Evolutionary conservation across 768 basidiomycete species (phyloP), one percentile per base, ranked within the genome.

Genomic region (Chiua virens): DNA sequence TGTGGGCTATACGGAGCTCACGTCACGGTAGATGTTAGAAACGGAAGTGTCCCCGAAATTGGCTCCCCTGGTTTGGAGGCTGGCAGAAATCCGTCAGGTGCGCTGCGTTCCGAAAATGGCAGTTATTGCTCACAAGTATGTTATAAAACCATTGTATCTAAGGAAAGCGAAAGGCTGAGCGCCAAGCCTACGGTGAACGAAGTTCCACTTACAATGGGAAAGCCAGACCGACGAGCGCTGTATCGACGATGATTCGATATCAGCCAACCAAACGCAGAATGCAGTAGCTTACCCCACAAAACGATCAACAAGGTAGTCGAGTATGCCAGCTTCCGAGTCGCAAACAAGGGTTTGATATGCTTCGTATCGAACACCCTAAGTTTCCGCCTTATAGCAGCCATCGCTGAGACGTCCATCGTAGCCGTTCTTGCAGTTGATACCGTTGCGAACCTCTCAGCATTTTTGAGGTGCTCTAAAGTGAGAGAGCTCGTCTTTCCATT

Each of bases 161-260:
- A 13, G 18, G 23, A 4, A 23, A 46, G 11, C 17, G 20, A 4
- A 25, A 46, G 15, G 18, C 7, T 46, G 13, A 60, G 42, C 8
- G 51, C 5, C 5, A 7, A 41, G 14, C 8, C 40, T 3, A 20
- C n/a, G 15, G 23, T 0, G 11, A 23, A 36, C 6, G 8, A 27
- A 28, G n/a, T 3, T 28, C 20, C 7, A 64, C 76, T 66, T 56
- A 84, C 72, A 89, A 66, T 13, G 88, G 86, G 56, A 85, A 89
- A 4, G 87, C 87, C 13, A 90, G 76, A 8, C 88, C 89, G 52
- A 91, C 90, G 37, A 90, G 72, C 3, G 80, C 87, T 87, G 27
- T 21, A 55, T 54, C 32, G 32, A 34, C 10, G 57, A 28, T 5
- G 27, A 32, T 15, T 37, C 8, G 4, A 20, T 15, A 25, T 62